Conservation (phyloP, 495 filamentous ascomycete genomes). For the Aspergillus wentii region DNA sequence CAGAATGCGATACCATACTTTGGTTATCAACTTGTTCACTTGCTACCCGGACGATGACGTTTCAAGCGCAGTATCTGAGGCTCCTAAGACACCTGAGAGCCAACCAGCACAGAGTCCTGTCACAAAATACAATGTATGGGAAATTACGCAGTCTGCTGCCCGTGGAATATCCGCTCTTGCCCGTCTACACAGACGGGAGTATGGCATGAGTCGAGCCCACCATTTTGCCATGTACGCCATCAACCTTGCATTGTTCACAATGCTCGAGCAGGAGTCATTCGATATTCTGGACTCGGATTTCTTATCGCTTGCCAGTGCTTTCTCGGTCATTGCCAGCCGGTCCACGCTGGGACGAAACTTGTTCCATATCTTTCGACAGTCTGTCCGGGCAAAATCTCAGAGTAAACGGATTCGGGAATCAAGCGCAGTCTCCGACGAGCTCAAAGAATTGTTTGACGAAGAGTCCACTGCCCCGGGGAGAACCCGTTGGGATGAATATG, state of each 20-base stretch:
- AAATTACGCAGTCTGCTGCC: constrained; percentile 23
- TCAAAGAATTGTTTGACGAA: constrained; percentile 38
- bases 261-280: constrained; percentile 29
- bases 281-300: constrained; percentile 37
- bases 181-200: constrained; percentile 30
- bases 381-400: constrained; percentile 28
- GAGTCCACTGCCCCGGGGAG: constrained; percentile 12
- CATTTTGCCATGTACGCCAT: constrained; percentile 42
- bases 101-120: constrained; percentile 18
- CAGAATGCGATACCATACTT: constrained; percentile 38
- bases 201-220: constrained; percentile 35
- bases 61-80: constrained; percentile 13
- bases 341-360: constrained; percentile 35
- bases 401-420: constrained; percentile 22
- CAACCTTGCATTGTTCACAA: constrained; percentile 37
- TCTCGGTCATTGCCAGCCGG: constrained; percentile 32
- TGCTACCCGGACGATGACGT: constrained; percentile 18
- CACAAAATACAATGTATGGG: constrained; percentile 18
- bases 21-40: constrained; percentile 36
- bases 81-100: constrained; percentile 30
- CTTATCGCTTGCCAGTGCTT: constrained; percentile 30
- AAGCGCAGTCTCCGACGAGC: constrained; percentile 20
- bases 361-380: constrained; percentile 39
- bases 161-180: constrained; percentile 29
- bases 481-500: constrained; percentile 29